Conservation (phyloP, 805 yeast genomes). For the Suhomyces faveliae region DNA sequence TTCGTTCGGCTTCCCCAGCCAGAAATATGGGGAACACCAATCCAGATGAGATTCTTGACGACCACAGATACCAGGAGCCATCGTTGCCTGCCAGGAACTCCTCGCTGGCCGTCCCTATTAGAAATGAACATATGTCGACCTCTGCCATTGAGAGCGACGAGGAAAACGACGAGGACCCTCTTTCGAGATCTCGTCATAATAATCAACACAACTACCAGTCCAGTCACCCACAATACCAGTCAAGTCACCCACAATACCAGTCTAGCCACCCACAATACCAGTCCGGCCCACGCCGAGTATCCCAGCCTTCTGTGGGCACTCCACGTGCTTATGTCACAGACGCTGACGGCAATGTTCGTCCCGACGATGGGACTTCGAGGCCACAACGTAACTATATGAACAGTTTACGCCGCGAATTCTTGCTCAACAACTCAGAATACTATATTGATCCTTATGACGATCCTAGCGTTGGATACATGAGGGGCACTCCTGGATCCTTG, state of each 20-base stretch:
- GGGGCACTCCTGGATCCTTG: conserved; percentile 16
- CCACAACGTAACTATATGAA: conserved; percentile 10
- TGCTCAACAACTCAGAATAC: conserved; percentile 19
- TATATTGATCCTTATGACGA: conserved; percentile 9
- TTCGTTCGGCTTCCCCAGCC: conserved; percentile 26
- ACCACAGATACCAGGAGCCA: conserved; percentile 39
- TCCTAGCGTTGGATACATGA: conserved; percentile 14
- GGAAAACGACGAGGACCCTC: conserved; percentile 1
- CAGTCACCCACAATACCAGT: too few relatives aligned
- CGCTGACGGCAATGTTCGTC: background rate
- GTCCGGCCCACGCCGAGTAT: background rate
- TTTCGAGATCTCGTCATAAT: background rate
- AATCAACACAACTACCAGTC: too few relatives aligned
- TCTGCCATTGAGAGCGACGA: conserved; percentile 9
- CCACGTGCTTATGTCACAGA: conserved; percentile 4
- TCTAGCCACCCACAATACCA: too few relatives aligned
- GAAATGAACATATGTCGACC: conserved; percentile 11
- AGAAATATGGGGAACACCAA: conserved; percentile 20
- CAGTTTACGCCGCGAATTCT: conserved; percentile 19
- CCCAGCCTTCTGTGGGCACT: background rate
- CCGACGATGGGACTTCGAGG: conserved; percentile 1
- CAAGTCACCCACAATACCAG: too few relatives aligned
- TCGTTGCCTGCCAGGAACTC: conserved; percentile 26
- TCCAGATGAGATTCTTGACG: conserved; percentile 37
- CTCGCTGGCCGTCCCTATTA: conserved; percentile 12